Conservation (phyloP, 2,329 filamentous ascomycete species). For the Pseudomassariella vexata region DNA sequence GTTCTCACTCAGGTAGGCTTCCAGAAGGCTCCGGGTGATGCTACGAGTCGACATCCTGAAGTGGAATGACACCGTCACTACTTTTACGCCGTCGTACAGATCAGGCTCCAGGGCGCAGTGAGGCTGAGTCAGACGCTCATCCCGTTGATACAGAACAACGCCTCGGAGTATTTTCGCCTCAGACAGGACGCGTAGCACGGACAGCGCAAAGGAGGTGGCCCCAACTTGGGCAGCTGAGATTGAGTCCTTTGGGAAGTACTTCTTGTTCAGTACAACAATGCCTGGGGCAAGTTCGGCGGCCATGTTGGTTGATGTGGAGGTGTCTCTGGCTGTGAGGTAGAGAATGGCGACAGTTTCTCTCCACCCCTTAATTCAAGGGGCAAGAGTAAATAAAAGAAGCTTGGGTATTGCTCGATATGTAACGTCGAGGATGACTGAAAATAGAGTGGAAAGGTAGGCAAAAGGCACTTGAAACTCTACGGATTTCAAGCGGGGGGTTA, state of each 20-base stretch:
- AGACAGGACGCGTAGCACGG: conserved; percentile 2
- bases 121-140: conserved; percentile 1
- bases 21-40: background rate
- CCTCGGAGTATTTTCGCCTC: conserved; percentile 2
- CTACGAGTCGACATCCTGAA: conserved; percentile 1
- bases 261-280: conserved; percentile 6
- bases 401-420: too few species aligned
- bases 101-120: conserved; percentile 1
- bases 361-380: too few species aligned
- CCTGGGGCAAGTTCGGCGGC: conserved; percentile 2
- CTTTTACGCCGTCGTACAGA: background rate
- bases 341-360: background rate
- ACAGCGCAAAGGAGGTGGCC: conserved; percentile 4
- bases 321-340: background rate
- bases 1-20: too few species aligned
- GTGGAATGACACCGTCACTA: conserved; percentile 6
- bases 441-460: too few species aligned
- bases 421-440: too few species aligned
- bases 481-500: too few species aligned
- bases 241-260: conserved; percentile 4
- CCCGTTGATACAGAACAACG: conserved; percentile 3
- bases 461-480: too few species aligned
- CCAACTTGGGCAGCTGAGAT: conserved; percentile 5
- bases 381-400: too few species aligned
- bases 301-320: too few species aligned